Evolutionary conservation across 768 basidiomycete genomes (phyloP).

Genomic region (Dentipellis fragilis): DNA sequence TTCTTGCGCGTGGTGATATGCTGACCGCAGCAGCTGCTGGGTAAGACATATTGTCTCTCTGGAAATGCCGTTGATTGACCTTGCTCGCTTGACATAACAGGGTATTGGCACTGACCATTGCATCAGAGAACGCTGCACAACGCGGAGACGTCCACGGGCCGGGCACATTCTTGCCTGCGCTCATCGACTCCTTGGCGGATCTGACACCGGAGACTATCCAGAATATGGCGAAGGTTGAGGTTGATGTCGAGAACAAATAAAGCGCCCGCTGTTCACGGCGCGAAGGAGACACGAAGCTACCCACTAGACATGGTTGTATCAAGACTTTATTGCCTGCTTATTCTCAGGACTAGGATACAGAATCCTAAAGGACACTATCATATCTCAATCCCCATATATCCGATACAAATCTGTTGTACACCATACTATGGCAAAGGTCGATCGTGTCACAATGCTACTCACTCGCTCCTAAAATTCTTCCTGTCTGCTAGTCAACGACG

Average conservation of each 20-base stretch:
- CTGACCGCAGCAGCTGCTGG: constrained; percentile 68
- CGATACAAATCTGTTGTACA: no score
- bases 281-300: no score
- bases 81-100: not conserved
- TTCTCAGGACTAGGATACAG: no score
- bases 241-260: constrained; percentile 1
- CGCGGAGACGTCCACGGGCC: constrained; percentile 47
- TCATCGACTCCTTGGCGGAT: constrained; percentile 51
- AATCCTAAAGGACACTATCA: no score
- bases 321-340: no score
- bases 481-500: no score
- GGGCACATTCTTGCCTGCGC: constrained; percentile 53
- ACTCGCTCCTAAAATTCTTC: no score
- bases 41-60: constrained; percentile 28
- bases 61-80: not conserved
- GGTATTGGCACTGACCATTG: constrained; percentile 47
- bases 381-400: no score
- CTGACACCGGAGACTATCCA: constrained; percentile 28
- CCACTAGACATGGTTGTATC: no score
- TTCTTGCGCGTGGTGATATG: constrained; percentile 68
- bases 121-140: constrained; percentile 47
- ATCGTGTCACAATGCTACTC: no score
- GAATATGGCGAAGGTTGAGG: constrained; percentile 8
- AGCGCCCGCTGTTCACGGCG: no score
- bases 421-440: no score